phyloP scores from a whole-genome alignment of 2,329 filamentous ascomycete species.

The Aspergillus sp. region DNA sequence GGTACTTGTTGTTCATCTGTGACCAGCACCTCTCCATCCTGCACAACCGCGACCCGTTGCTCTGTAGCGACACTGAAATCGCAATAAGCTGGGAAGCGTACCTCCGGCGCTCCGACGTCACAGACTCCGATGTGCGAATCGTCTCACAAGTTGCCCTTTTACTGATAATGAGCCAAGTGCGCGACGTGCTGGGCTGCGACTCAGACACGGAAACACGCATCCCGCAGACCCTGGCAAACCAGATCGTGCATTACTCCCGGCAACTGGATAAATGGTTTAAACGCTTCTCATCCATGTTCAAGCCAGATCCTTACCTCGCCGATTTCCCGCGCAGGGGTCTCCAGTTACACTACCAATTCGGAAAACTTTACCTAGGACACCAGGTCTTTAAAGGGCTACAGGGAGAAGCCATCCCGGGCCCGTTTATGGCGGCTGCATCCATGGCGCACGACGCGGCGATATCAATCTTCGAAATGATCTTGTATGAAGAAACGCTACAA shows the following conservation, averaged over 20 bases:
- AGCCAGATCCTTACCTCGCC: slow-evolving; percentile 24
- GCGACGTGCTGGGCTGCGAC: slow-evolving; percentile 21
- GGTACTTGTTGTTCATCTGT: slow-evolving; percentile 31
- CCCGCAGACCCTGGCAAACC: slow-evolving; percentile 18
- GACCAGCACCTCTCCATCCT: slow-evolving; percentile 33
- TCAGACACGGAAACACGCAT: slow-evolving; percentile 24
- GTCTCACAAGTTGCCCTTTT: slow-evolving; percentile 30
- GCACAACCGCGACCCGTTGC: slow-evolving; percentile 29
- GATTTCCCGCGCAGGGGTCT: slow-evolving; percentile 44
- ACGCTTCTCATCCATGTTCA: slow-evolving; percentile 19
- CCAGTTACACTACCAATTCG: slow-evolving; percentile 43
- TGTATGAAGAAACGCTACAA: slow-evolving; percentile 31
- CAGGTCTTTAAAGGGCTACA: slow-evolving; percentile 41
- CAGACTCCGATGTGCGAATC: slow-evolving; percentile 28
- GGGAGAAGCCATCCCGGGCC: slow-evolving; percentile 28
- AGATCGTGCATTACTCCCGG: slow-evolving; percentile 22
- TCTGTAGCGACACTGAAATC: slow-evolving; percentile 30
- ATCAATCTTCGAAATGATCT: slow-evolving; percentile 33
- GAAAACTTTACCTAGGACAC: slow-evolving; percentile 42
- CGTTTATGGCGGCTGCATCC: slow-evolving; percentile 21
- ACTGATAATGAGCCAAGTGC: slow-evolving; percentile 31
- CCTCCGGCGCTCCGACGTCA: slow-evolving; percentile 24
- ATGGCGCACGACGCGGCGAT: slow-evolving; percentile 29
- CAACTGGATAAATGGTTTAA: slow-evolving; percentile 25
- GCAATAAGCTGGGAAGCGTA: slow-evolving; percentile 29